Percentiles rank a stretch among this genome's conserved stretches.
Evolutionary conservation across 768 basidiomycete genomes (phyloP).

Genomic region (Exidia glandulosa): DNA sequence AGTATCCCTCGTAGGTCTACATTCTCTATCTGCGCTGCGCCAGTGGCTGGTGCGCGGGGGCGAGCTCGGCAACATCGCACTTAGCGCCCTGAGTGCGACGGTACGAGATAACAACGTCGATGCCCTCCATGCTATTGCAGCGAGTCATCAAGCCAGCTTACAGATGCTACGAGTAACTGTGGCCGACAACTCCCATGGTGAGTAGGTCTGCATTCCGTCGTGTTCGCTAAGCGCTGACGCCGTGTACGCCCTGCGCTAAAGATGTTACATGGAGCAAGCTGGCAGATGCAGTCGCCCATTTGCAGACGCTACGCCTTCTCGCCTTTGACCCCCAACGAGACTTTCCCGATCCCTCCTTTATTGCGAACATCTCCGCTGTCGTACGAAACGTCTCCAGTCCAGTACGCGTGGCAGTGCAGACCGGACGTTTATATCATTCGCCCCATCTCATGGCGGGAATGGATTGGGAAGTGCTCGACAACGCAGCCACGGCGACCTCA

Average conservation of each 20-base stretch:
- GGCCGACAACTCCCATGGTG: neutral
- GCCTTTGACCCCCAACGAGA: neutral
- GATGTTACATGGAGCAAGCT: neutral
- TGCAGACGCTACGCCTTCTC: neutral
- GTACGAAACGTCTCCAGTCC: neutral
- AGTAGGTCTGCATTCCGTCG: neutral
- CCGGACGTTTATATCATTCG: neutral
- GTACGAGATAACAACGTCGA: neutral
- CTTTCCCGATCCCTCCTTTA: neutral
- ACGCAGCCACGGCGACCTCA: neutral
- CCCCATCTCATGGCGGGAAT: neutral
- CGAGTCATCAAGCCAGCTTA: neutral
- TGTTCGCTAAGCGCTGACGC: neutral
- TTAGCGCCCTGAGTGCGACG: neutral
- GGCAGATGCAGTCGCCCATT: no score
- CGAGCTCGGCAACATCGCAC: neutral
- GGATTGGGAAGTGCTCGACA: neutral
- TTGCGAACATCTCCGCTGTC: neutral
- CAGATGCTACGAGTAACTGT: neutral
- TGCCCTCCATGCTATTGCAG: neutral
- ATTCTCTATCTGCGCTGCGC: neutral
- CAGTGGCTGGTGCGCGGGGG: neutral
- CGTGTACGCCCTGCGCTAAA: neutral
- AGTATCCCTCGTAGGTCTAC: neutral
- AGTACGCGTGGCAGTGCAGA: neutral